Percentiles rank a stretch among this genome's conserved stretches.
phyloP scores from a whole-genome alignment of 768 basidiomycete species.

The Boletus pseudopeckii region DNA sequence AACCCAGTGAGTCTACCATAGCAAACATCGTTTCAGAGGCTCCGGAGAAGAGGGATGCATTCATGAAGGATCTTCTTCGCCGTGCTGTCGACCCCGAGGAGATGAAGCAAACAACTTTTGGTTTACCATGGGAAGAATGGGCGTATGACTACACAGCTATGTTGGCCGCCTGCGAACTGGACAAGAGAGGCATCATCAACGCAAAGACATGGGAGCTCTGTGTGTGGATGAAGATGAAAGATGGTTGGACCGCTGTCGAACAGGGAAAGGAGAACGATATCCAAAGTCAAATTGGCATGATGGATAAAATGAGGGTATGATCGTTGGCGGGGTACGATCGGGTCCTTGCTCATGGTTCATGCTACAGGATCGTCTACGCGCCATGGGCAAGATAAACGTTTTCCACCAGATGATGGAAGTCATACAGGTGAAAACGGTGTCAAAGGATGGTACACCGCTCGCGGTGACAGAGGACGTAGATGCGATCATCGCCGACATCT shows the following conservation, averaged over 20 bases:
- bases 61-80: constrained; percentile 25
- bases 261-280: constrained; percentile 23
- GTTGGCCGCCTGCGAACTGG: constrained; percentile 22
- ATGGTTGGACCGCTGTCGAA: constrained; percentile 28
- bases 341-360: background rate
- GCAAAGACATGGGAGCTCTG: constrained; percentile 29
- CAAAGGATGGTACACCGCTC: constrained; percentile 20
- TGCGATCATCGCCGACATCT: constrained; percentile 31
- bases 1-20: constrained; percentile 26
- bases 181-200: constrained; percentile 18
- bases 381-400: constrained; percentile 31
- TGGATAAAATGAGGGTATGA: constrained; percentile 30
- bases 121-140: constrained; percentile 35
- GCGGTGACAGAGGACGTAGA: constrained; percentile 31
- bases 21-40: constrained; percentile 22
- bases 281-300: constrained; percentile 23
- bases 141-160: constrained; percentile 29
- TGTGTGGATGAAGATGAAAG: constrained; percentile 33
- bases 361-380: constrained; percentile 24
- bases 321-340: background rate
- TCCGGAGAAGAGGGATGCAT: constrained; percentile 26
- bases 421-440: constrained; percentile 30
- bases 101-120: constrained; percentile 22
- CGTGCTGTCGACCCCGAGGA: constrained; percentile 30
- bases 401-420: constrained; percentile 34